These are phyloP conservation scores for Alternaria sp. DNA, from an alignment of 2,329 filamentous ascomycete genomes.

Conservation along the genomic window DNA sequence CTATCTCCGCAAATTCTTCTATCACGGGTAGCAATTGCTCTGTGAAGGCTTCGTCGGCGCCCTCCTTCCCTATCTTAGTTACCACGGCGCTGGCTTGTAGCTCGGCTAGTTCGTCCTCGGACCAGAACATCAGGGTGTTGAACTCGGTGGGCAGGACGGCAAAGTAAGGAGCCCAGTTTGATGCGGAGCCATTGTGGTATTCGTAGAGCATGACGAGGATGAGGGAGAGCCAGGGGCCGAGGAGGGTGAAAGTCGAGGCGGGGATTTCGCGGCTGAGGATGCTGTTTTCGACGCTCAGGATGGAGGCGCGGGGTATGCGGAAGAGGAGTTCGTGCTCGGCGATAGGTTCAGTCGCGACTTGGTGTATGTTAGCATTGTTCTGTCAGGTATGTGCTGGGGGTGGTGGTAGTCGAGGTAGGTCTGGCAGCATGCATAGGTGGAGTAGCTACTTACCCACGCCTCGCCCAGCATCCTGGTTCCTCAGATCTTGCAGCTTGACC, in stretches of 20 bases:
- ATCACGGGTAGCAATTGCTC: slow-evolving; percentile 63
- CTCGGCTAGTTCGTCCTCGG: slow-evolving; percentile 69
- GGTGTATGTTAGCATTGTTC: slow-evolving; percentile 20
- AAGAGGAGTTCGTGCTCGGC: slow-evolving; percentile 78
- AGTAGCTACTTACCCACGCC: slow-evolving; percentile 64
- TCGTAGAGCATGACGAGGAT: slow-evolving; percentile 87
- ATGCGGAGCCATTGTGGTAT: slow-evolving; percentile 63
- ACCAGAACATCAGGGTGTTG: slow-evolving; percentile 92
- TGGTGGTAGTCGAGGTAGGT: neutral
- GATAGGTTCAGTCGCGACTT: slow-evolving; percentile 76
- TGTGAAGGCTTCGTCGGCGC: slow-evolving; percentile 74
- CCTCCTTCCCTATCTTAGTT: slow-evolving; percentile 75
- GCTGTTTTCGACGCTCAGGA: slow-evolving; percentile 78
- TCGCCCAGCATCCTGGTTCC: slow-evolving; percentile 63
- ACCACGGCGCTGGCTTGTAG: slow-evolving; percentile 80
- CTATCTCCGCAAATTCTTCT: slow-evolving; percentile 45
- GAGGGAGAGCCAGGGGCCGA: slow-evolving; percentile 61
- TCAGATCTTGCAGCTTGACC: slow-evolving; percentile 64
- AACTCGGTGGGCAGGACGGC: slow-evolving; percentile 74
- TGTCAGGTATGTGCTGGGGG: no score
- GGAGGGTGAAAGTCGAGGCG: slow-evolving; percentile 38
- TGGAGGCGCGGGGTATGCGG: slow-evolving; percentile 73
- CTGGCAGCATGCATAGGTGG: neutral
- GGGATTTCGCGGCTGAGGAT: slow-evolving; percentile 64
- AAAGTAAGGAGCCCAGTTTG: slow-evolving; percentile 80